Conservation (phyloP, 2,329 filamentous ascomycete species). For the Biscogniauxia mediterranea region DNA sequence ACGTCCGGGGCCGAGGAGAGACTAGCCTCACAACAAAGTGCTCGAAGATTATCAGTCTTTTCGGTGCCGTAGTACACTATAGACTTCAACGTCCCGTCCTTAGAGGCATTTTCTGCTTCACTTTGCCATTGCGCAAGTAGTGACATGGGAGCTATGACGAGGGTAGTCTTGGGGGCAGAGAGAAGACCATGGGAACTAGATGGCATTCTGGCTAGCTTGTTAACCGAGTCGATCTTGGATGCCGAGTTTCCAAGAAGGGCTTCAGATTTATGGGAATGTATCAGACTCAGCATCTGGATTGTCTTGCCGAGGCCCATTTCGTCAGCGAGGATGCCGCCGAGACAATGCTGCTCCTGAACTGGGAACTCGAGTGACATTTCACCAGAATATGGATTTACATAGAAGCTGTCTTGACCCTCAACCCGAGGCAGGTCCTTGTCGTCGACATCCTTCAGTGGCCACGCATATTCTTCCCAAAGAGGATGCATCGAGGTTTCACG, state of each 20-base stretch:
- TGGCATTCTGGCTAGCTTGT: conserved; percentile 61
- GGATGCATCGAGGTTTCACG: conserved; percentile 88
- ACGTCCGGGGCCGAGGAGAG: conserved; percentile 76
- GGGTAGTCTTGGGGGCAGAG: conserved; percentile 79
- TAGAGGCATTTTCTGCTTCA: conserved; percentile 88
- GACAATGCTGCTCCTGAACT: conserved; percentile 87
- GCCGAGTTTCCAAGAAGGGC: conserved; percentile 40
- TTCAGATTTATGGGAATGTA: conserved; percentile 77
- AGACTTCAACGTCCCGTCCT: conserved; percentile 75
- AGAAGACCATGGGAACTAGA: conserved; percentile 57
- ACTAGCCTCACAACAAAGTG: conserved; percentile 74
- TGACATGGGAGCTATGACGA: conserved; percentile 97
- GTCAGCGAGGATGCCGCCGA: conserved; percentile 90
- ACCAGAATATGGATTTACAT: conserved; percentile 95
- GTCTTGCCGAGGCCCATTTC: conserved; percentile 99
- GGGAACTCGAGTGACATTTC: conserved; percentile 91
- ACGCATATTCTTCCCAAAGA: conserved; percentile 92
- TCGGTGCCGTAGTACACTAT: conserved; percentile 92
- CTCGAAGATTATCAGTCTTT: conserved; percentile 74
- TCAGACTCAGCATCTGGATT: conserved; percentile 93
- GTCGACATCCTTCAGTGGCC: conserved; percentile 85
- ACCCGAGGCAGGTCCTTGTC: conserved; percentile 70
- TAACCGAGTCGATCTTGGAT: conserved; percentile 45
- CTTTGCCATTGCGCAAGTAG: conserved; percentile 96
- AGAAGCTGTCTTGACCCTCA: conserved; percentile 71